Evolutionary conservation across 306 rosid species (phyloP), one percentile per base, ranked within the genome.

Genomic region (Castanea crenata): DNA sequence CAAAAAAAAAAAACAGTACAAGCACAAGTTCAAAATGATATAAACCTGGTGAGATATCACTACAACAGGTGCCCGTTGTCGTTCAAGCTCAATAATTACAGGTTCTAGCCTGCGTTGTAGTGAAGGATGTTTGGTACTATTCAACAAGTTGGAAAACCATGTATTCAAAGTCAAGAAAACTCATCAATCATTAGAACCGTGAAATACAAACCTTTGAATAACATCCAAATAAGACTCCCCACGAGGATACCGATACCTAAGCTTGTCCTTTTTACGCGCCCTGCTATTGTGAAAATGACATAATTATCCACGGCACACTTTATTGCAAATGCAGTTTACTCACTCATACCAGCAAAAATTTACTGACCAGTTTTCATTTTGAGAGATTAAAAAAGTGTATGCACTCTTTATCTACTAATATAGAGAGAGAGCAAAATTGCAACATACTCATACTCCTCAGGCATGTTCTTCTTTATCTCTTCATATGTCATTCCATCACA

Each of bases 201-300:
- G 64, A 73, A 35, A 52, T 55, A 35, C 74, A 54, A 80, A 94
- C 99, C 99, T 91, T 90, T 96, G 99, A 76, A 96, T 96, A 51
- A 93, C 99, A 83, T 96, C 99, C 85, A 96, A 83, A 84, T 96
- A 96, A 69, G 99, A 96, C 84, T 96, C 99, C 44, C 99, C 99
- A 35, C 99, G 98, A 79, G 99, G 98, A 85, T 96, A 96, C 31
- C 98, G 89, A 81, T 96, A 96, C 86, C 99, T 88, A 89, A 96
- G 90, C 86, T 93, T 93, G 82, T 96, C 99, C 88, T 93, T 96
- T 76, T 88, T 89, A 21, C 97, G 98, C 21, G 98, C 82, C 82
- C 99, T 96, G 91, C 74, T 49, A 84, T 41, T 16, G 16, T 67
- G 21, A 14, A 20, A 49, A 69, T 7, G 13, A 32, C 38, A 63